Evolutionary conservation across 1,284 basidiomycete genomes (phyloP).

Genomic region (Austroboletus novae-zelandiae): DNA sequence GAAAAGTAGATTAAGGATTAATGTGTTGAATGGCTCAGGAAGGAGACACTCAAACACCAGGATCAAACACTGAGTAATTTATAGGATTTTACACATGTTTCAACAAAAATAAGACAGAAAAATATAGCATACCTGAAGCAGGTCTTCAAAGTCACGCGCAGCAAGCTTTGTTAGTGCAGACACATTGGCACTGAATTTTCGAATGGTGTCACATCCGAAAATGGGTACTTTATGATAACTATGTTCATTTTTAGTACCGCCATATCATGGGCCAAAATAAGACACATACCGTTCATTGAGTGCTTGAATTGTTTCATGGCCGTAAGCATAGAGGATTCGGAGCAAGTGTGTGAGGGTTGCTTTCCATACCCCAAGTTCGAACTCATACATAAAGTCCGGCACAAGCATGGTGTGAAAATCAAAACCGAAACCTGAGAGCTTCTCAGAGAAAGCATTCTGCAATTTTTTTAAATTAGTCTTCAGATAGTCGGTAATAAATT

Average conservation of each 20-base stretch:
- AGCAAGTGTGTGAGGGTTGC: constrained; percentile 15
- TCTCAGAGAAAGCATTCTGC: constrained; percentile 19
- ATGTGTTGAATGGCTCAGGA: background rate
- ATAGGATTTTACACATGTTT: no score
- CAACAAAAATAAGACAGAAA: no score
- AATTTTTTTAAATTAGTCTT: no score
- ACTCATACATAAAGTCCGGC: constrained; percentile 20
- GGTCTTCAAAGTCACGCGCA: constrained; percentile 12
- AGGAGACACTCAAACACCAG: background rate
- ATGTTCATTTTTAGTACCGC: background rate
- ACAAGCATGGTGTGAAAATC: constrained; percentile 14
- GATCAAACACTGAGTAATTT: background rate
- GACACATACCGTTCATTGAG: constrained; percentile 8
- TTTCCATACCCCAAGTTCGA: constrained; percentile 23
- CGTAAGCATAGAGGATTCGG: constrained; percentile 8
- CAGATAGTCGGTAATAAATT: no score
- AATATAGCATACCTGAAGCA: constrained; percentile 36
- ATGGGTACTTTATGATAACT: background rate
- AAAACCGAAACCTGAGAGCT: constrained; percentile 2
- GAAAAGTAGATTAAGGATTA: background rate
- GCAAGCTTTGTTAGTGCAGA: constrained; percentile 7
- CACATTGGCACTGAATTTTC: constrained; percentile 9
- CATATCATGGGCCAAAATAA: no score
- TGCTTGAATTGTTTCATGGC: background rate
- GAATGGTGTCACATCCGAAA: constrained; percentile 5